A percentile compares a stretch with the other conserved stretches of the same genome.
phyloP scores from a whole-genome alignment of 2,329 filamentous ascomycete species.

The Gaeumannomyces tritici region DNA sequence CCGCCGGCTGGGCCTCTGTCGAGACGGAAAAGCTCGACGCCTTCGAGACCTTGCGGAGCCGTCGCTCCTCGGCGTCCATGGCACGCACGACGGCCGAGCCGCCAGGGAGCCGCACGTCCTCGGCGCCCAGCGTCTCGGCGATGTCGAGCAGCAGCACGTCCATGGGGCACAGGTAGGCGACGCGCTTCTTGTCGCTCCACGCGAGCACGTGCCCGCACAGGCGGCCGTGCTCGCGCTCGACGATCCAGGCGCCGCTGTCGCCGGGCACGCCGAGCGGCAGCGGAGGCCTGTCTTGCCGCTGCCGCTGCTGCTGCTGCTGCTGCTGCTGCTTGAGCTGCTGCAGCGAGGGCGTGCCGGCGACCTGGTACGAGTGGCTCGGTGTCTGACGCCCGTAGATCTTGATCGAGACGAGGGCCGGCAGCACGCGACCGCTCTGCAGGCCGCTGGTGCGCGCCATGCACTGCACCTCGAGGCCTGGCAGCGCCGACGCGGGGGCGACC shows the following conservation, averaged over 20 bases:
- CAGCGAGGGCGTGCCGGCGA: constrained; percentile 30
- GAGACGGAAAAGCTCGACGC: neutral
- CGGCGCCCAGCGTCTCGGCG: constrained; percentile 62
- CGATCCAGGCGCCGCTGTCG: constrained; percentile 88
- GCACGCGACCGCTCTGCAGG: constrained; percentile 67
- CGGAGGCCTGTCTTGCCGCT: constrained; percentile 6
- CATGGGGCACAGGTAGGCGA: constrained; percentile 94
- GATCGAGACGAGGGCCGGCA: constrained; percentile 69
- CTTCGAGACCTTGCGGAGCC: neutral
- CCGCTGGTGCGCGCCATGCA: constrained; percentile 84
- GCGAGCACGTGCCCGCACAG: constrained; percentile 88
- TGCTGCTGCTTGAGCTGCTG: neutral
- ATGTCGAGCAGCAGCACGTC: constrained; percentile 83
- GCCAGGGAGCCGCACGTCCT: constrained; percentile 61
- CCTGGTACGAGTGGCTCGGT: constrained; percentile 62
- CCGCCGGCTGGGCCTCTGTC: neutral
- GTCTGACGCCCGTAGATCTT: constrained; percentile 79
- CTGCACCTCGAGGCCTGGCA: constrained; percentile 73
- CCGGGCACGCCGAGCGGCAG: constrained; percentile 61
- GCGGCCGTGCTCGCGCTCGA: constrained; percentile 67
- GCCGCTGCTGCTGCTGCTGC: neutral
- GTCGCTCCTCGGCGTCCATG: constrained; percentile 7
- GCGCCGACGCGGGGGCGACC: constrained; percentile 46
- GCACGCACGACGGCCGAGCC: constrained; percentile 32
- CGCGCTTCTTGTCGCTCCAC: constrained; percentile 69